phyloP scores from a whole-genome alignment of 2,329 filamentous ascomycete genomes.

The Calonectria pseudoreteaudii region DNA sequence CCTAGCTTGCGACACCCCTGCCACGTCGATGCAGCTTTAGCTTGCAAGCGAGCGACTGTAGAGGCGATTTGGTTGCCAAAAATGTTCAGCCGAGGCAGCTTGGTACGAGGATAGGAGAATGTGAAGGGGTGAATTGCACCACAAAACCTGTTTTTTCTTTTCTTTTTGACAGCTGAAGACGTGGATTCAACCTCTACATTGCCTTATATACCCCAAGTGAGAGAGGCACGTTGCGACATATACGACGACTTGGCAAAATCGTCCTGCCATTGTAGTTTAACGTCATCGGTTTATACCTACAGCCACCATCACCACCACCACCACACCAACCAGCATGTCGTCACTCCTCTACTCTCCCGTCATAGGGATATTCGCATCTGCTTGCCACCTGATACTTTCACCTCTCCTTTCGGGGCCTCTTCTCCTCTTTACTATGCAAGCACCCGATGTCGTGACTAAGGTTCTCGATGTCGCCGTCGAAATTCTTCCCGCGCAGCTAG shows the following conservation, averaged over 20 bases:
- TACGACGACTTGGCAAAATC: not conserved
- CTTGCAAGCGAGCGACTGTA: not conserved
- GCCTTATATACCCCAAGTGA: not conserved
- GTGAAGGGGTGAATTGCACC: not conserved
- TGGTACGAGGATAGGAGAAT: not conserved
- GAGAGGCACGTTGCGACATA: too few relatives aligned
- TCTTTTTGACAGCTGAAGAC: not conserved
- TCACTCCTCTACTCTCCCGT: slow-evolving; percentile 38
- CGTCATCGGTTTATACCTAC: not conserved
- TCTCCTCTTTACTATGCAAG: slow-evolving; percentile 27
- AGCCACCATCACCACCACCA: too few relatives aligned
- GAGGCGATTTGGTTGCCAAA: too few relatives aligned
- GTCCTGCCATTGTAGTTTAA: not conserved
- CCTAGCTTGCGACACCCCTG: not conserved
- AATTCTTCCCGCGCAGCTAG: slow-evolving; percentile 18
- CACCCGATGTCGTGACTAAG: slow-evolving; percentile 29
- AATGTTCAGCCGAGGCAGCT: not conserved
- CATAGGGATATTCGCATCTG: slow-evolving; percentile 12
- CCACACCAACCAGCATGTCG: slow-evolving; percentile 35
- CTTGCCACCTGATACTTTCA: slow-evolving; percentile 26
- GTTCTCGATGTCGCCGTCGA: slow-evolving; percentile 16
- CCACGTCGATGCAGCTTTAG: too few relatives aligned
- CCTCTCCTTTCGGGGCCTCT: slow-evolving; percentile 35
- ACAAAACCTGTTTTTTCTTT: not conserved
- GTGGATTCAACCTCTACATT: not conserved